These are phyloP conservation scores for Colletotrichum gigasporum DNA, from an alignment of 2,329 filamentous ascomycete genomes.

Conservation along the genomic window DNA sequence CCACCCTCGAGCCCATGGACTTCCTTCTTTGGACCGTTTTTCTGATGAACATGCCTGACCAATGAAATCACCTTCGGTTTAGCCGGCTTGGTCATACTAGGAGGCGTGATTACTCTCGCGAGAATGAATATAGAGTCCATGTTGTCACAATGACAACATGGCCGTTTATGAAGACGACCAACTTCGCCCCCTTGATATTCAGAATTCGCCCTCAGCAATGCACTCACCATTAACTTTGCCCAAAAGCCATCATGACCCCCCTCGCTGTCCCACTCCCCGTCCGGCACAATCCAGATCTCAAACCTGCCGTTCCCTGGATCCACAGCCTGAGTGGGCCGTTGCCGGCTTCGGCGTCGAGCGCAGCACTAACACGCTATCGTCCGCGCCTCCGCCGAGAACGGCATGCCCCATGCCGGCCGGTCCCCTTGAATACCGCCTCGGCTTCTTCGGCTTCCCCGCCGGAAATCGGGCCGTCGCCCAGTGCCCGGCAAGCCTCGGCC, in stretches of 20 bases:
- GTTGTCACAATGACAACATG: no score
- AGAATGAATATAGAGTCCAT: no score
- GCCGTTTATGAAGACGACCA: no score
- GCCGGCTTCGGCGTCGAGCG: slow-evolving; percentile 46
- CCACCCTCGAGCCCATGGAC: background rate
- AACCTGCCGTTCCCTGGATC: slow-evolving; percentile 57
- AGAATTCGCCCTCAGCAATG: no score
- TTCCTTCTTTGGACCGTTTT: background rate
- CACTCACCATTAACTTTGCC: background rate
- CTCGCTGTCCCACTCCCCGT: no score
- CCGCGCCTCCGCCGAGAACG: slow-evolving; percentile 51
- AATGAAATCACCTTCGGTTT: background rate
- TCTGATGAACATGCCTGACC: background rate
- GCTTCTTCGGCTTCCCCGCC: slow-evolving; percentile 67
- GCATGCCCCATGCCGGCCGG: slow-evolving; percentile 58
- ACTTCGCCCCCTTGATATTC: background rate
- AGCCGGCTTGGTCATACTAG: background rate
- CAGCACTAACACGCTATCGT: slow-evolving; percentile 71
- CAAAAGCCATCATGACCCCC: no score
- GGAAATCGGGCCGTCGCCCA: slow-evolving; percentile 49
- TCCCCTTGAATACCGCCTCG: slow-evolving; percentile 59
- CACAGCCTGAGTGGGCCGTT: slow-evolving; percentile 48
- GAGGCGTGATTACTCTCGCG: no score
- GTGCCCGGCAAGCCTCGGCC: slow-evolving; percentile 63
- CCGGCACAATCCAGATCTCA: slow-evolving; percentile 34